phyloP scores from a whole-genome alignment of 192 early-diverging fungal species.

The Chytriomyces sp. region DNA sequence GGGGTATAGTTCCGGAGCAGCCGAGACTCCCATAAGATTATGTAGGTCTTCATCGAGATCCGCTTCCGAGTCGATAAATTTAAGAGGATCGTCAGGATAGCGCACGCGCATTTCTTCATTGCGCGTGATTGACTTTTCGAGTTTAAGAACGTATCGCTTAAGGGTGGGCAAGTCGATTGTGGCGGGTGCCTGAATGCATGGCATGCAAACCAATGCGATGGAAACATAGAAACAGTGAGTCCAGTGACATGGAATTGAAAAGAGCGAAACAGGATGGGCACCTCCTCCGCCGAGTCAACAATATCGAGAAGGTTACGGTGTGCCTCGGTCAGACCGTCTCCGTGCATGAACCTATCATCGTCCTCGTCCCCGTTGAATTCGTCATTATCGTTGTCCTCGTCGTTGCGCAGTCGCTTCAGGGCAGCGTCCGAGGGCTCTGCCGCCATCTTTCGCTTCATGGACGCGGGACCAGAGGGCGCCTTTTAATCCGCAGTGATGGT shows the following conservation, averaged over 20 bases:
- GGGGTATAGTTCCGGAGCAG: constrained; percentile 80
- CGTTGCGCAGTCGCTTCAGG: constrained; percentile 47
- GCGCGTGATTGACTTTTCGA: constrained; percentile 84
- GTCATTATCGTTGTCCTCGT: constrained; percentile 24
- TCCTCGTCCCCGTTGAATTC: constrained; percentile 46
- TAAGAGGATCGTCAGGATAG: constrained; percentile 73
- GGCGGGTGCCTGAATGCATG: constrained; percentile 45
- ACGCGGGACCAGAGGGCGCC: constrained; percentile 23
- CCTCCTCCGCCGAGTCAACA: constrained; percentile 86
- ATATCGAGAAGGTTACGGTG: constrained; percentile 80
- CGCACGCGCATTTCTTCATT: constrained; percentile 88
- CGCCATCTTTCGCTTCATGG: constrained; percentile 31
- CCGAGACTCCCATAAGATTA: constrained; percentile 72
- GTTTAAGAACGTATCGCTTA: constrained; percentile 76
- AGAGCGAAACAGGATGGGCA: constrained; percentile 19
- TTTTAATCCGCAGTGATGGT: constrained; percentile 59
- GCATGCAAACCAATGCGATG: not conserved
- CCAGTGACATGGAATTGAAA: not conserved
- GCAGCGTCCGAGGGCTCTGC: constrained; percentile 27
- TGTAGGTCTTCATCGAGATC: constrained; percentile 93
- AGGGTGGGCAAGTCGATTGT: constrained; percentile 70
- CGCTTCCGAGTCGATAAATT: constrained; percentile 94
- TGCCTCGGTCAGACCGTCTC: constrained; percentile 77
- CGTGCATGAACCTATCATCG: constrained; percentile 82
- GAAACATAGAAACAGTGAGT: not conserved